Conservation (phyloP, 2,329 filamentous ascomycete genomes). For the Aciculosporium take region DNA sequence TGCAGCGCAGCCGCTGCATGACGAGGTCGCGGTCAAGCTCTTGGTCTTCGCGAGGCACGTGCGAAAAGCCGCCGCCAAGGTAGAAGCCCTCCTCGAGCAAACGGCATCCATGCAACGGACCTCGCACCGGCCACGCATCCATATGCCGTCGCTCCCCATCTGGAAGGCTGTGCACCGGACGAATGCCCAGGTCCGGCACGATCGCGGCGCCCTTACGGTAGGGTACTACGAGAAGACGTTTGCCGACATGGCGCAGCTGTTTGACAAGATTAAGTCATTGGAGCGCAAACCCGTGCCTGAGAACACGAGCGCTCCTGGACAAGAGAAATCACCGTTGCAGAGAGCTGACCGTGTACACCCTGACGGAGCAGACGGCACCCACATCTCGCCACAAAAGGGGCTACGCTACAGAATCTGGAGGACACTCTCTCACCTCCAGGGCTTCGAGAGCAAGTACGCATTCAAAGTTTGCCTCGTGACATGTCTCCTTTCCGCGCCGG, state of each 20-base stretch:
- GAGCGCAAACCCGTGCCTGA: constrained; percentile 14
- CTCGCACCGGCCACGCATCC: constrained; percentile 26
- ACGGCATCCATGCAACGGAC: constrained; percentile 32
- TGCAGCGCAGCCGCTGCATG: constrained; percentile 30
- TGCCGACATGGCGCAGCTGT: constrained; percentile 26
- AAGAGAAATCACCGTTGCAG: neutral
- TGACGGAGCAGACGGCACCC: neutral
- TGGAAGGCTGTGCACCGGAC: constrained; percentile 37
- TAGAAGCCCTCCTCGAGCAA: constrained; percentile 32
- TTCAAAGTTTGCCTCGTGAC: constrained; percentile 40
- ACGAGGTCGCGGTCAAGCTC: constrained; percentile 35
- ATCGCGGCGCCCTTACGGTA: constrained; percentile 42
- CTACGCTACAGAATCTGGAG: constrained; percentile 35
- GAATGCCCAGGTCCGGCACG: constrained; percentile 43
- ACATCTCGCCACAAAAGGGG: constrained; percentile 21
- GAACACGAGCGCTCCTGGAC: neutral
- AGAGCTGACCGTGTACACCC: neutral
- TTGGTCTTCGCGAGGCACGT: constrained; percentile 42
- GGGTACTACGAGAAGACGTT: constrained; percentile 34
- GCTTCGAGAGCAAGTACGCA: constrained; percentile 43
- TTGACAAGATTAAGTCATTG: constrained; percentile 27
- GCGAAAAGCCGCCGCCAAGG: constrained; percentile 33
- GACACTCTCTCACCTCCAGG: constrained; percentile 37
- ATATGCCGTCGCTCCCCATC: constrained; percentile 40
- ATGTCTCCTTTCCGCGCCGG: constrained; percentile 37